Percentiles rank a stretch among this genome's conserved stretches.
These are phyloP conservation scores for Parmales sp. DNA, from an alignment of 108 stramenopile species.

Conservation along the genomic window DNA sequence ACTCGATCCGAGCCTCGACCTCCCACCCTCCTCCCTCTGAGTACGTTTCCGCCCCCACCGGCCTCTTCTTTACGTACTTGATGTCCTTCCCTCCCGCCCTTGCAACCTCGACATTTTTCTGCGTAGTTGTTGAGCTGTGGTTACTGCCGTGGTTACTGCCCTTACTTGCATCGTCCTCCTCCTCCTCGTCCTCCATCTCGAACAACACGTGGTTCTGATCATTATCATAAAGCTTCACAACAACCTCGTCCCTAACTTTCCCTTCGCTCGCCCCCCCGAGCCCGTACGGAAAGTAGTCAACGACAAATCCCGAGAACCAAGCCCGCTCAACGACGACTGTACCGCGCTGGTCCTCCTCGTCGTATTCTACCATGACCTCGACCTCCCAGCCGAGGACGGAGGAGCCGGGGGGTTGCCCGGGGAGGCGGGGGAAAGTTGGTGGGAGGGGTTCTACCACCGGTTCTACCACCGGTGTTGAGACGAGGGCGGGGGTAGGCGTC, in stretches of 20 bases:
- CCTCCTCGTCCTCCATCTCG: background rate
- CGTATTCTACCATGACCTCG: background rate
- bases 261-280: background rate
- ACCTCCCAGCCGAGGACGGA: slow-evolving; percentile 6
- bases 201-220: background rate
- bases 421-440: slow-evolving; percentile 1
- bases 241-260: background rate
- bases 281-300: background rate
- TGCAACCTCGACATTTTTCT: background rate
- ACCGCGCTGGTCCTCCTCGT: background rate
- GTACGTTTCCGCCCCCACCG: background rate
- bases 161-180: background rate
- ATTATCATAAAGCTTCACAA: background rate
- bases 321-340: background rate
- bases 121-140: too few species aligned
- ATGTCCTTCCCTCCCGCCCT: slow-evolving; percentile 7
- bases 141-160: too few species aligned
- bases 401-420: background rate
- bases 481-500: background rate
- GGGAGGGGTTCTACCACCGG: background rate
- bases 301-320: background rate
- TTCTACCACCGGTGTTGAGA: background rate
- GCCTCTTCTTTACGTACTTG: slow-evolving; percentile 1
- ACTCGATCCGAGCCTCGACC: background rate
- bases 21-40: slow-evolving; percentile 1